These are phyloP conservation scores for Alternaria angustiovoidea DNA, from an alignment of 2,329 filamentous ascomycete genomes.

Conservation along the genomic window DNA sequence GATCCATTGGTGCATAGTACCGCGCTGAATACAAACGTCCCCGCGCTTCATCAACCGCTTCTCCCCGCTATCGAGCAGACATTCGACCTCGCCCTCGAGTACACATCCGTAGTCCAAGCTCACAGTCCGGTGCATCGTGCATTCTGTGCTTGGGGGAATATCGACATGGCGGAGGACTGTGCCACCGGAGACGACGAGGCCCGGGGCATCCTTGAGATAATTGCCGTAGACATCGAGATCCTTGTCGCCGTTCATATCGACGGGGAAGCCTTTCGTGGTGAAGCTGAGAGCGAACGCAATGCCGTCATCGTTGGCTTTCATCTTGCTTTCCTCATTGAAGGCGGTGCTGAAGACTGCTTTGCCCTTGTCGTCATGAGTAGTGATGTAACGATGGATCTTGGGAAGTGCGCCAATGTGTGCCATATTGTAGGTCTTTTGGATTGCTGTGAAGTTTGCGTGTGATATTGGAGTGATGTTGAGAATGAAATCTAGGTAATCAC, in stretches of 20 bases:
- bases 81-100: slow-evolving; percentile 50
- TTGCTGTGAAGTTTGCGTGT: background rate
- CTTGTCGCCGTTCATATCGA: slow-evolving; percentile 55
- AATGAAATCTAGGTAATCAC: background rate
- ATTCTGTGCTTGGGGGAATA: slow-evolving; percentile 45
- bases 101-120: slow-evolving; percentile 52
- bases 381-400: slow-evolving; percentile 49
- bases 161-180: slow-evolving; percentile 57
- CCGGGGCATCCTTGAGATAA: slow-evolving; percentile 57
- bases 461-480: background rate
- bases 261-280: slow-evolving; percentile 58
- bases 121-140: slow-evolving; percentile 53
- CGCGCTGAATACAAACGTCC: slow-evolving; percentile 50
- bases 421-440: slow-evolving; percentile 28
- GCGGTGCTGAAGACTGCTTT: slow-evolving; percentile 49
- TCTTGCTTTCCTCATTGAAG: slow-evolving; percentile 47
- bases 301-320: slow-evolving; percentile 53
- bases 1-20: slow-evolving; percentile 53
- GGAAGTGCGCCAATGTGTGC: slow-evolving; percentile 43
- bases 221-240: slow-evolving; percentile 58
- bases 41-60: slow-evolving; percentile 48
- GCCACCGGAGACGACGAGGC: slow-evolving; percentile 58
- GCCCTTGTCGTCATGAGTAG: slow-evolving; percentile 46
- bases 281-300: slow-evolving; percentile 61
- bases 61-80: slow-evolving; percentile 51